phyloP scores from a whole-genome alignment of 2,329 filamentous ascomycete genomes.

The Celoporthe dispersa region DNA sequence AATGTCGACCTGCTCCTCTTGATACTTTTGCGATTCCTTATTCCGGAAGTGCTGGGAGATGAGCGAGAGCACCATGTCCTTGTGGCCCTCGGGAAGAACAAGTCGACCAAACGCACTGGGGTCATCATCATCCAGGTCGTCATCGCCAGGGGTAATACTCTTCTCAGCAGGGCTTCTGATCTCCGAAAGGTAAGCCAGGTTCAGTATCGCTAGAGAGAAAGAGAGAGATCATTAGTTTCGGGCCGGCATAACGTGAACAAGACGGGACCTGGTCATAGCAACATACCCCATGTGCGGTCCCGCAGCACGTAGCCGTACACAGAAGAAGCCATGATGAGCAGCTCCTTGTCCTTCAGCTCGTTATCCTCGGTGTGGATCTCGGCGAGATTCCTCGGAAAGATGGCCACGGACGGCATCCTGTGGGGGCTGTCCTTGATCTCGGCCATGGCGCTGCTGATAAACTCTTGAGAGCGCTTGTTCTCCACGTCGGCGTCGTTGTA shows the following conservation, averaged over 20 bases:
- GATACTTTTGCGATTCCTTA: slow-evolving; percentile 28
- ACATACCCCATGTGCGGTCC: slow-evolving; percentile 40
- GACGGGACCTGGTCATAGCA: too few relatives aligned
- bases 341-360: slow-evolving; percentile 34
- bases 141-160: neutral
- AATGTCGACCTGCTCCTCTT: slow-evolving; percentile 37
- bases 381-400: neutral
- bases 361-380: neutral
- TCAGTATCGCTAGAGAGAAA: slow-evolving; percentile 1
- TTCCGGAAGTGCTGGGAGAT: slow-evolving; percentile 40
- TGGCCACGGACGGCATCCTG: neutral
- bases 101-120: slow-evolving; percentile 36
- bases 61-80: slow-evolving; percentile 38
- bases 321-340: slow-evolving; percentile 39
- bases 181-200: neutral
- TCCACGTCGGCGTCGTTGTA: neutral
- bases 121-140: slow-evolving; percentile 14
- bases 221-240: neutral
- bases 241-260: too few relatives aligned
- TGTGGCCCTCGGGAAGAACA: slow-evolving; percentile 35
- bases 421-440: neutral
- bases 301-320: slow-evolving; percentile 42
- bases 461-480: slow-evolving; percentile 1
- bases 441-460: slow-evolving; percentile 3
- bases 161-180: too few relatives aligned